These are phyloP conservation scores for Elaeagnus macrophylla DNA, from an alignment of 306 rosid genomes.

Conservation along the genomic window DNA sequence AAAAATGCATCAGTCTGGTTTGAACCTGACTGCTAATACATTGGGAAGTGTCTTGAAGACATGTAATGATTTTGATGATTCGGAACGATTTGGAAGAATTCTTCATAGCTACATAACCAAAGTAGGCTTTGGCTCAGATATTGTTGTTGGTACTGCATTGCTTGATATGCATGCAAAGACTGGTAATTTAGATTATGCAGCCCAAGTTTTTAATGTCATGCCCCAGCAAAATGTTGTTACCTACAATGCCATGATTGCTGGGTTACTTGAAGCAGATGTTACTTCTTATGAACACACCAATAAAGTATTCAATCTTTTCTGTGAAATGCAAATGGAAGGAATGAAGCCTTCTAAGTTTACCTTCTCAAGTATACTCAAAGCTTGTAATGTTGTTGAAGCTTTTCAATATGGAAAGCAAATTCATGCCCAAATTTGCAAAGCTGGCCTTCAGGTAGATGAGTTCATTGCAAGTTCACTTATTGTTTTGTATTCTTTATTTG, in stretches of 20 bases:
- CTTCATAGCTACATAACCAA: constrained; percentile 35
- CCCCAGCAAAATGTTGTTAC: constrained; percentile 27
- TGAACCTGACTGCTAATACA: constrained; percentile 36
- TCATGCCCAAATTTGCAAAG: constrained; percentile 45
- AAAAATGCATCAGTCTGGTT: constrained; percentile 39
- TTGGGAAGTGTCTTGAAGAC: constrained; percentile 47
- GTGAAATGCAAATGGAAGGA: constrained; percentile 36
- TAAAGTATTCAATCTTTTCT: constrained; percentile 35
- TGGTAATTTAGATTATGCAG: constrained; percentile 28
- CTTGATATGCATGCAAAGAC: constrained; percentile 57
- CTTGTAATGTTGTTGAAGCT: constrained; percentile 29
- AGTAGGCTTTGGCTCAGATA: constrained; percentile 33
- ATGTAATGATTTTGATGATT: constrained; percentile 18
- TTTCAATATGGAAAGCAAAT: constrained; percentile 41
- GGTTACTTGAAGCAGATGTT: constrained; percentile 28
- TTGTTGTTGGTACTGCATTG: constrained; percentile 45
- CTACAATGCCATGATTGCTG: constrained; percentile 50
- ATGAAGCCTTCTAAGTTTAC: constrained; percentile 49
- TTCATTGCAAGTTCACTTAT: constrained; percentile 43
- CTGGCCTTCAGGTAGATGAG: constrained; percentile 35
- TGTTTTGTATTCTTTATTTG: constrained; percentile 38
- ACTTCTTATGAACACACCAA: constrained; percentile 17
- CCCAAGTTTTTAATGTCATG: constrained; percentile 27
- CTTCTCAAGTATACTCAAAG: constrained; percentile 38
- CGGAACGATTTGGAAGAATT: constrained; percentile 26